A percentile compares a stretch with the other conserved stretches of the same genome.
These are phyloP conservation scores for Capronia epimyces DNA, from an alignment of 2,329 filamentous ascomycete species.

Conservation along the genomic window DNA sequence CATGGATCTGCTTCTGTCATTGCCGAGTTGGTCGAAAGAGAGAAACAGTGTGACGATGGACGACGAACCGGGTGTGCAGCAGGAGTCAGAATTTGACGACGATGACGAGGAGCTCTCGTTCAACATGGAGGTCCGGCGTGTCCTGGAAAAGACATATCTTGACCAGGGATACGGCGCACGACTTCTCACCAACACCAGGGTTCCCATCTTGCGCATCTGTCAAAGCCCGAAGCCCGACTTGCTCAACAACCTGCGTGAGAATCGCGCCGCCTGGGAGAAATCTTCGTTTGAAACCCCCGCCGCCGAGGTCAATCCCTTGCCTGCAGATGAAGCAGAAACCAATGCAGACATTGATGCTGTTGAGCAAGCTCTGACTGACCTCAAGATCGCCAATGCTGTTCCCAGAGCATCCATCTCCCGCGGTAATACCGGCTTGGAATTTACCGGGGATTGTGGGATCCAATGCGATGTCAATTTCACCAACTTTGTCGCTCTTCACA, in stretches of 20 bases:
- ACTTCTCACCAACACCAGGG: slow-evolving; percentile 69
- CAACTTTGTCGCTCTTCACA: slow-evolving; percentile 74
- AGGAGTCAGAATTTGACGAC: background rate
- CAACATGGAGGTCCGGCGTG: slow-evolving; percentile 47
- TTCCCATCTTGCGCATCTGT: slow-evolving; percentile 85
- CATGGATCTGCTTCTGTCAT: slow-evolving; percentile 78
- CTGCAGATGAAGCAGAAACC: background rate
- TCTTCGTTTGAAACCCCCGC: slow-evolving; percentile 1
- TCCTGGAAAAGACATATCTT: slow-evolving; percentile 70
- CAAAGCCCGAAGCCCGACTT: slow-evolving; percentile 61
- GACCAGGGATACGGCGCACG: slow-evolving; percentile 68
- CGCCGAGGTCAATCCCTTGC: background rate
- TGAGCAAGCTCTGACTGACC: slow-evolving; percentile 11
- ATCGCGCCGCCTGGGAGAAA: slow-evolving; percentile 42
- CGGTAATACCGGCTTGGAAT: slow-evolving; percentile 63
- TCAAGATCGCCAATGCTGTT: slow-evolving; percentile 19
- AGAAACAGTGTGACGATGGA: background rate
- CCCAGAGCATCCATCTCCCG: slow-evolving; percentile 34
- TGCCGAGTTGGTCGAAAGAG: slow-evolving; percentile 41
- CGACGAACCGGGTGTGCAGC: background rate
- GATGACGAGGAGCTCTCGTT: slow-evolving; percentile 12
- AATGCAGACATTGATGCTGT: slow-evolving; percentile 8
- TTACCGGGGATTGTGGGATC: slow-evolving; percentile 71
- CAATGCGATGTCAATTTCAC: slow-evolving; percentile 92
- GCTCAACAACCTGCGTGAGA: slow-evolving; percentile 55